Evolutionary conservation across 441 rosid species (phyloP).

Genomic region (Populus trichocarpa): DNA sequence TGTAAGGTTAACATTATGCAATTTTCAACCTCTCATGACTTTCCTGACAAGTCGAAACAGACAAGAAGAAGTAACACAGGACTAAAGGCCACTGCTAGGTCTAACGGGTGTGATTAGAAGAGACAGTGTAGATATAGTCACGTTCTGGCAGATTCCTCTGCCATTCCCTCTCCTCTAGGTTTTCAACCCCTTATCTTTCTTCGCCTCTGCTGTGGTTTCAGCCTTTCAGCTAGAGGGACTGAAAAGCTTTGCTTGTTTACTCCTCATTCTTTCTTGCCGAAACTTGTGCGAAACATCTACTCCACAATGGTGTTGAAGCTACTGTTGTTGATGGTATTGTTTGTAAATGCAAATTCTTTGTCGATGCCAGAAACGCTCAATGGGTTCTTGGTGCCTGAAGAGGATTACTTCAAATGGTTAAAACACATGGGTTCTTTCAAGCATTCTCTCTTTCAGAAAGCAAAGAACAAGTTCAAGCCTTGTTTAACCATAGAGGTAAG

Average conservation of each 20-base stretch:
- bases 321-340: slow-evolving; percentile 22
- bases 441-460: slow-evolving; percentile 24
- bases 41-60: slow-evolving; percentile 18
- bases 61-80: slow-evolving; percentile 23
- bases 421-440: slow-evolving; percentile 25
- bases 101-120: slow-evolving; percentile 10
- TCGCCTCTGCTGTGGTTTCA: neutral
- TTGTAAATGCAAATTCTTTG: slow-evolving; percentile 17
- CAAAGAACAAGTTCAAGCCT: slow-evolving; percentile 34
- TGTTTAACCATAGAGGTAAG: slow-evolving; percentile 34
- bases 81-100: slow-evolving; percentile 25
- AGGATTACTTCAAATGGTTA: slow-evolving; percentile 34
- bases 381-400: slow-evolving; percentile 17
- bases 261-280: neutral
- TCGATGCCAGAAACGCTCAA: slow-evolving; percentile 12
- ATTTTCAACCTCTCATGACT: slow-evolving; percentile 1
- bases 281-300: neutral
- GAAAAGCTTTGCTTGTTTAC: neutral
- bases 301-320: slow-evolving; percentile 23
- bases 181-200: slow-evolving; percentile 4
- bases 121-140: slow-evolving; percentile 23
- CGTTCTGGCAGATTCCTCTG: slow-evolving; percentile 21
- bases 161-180: neutral
- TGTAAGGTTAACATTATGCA: neutral
- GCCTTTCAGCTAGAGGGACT: neutral